Base-by-base conservation (phyloP, 1,284 basidiomycete species). In the Lentinus polychrous region DNA sequence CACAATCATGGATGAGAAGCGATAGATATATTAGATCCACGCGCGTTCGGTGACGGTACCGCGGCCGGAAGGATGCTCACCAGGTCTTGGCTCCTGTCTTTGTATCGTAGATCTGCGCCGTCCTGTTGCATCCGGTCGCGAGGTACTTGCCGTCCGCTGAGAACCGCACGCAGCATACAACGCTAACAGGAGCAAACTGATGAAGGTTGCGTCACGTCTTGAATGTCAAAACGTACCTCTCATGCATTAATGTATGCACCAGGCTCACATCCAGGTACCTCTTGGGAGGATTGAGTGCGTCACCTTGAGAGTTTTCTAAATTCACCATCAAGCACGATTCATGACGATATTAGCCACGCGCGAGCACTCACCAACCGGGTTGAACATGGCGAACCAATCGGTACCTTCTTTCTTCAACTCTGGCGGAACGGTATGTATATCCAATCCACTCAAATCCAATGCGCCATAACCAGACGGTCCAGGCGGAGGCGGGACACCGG, bases 361-460 rank as follows among this genome's bases (percentile, higher is more conserved):
- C 27, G 10, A 10, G 27, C 27, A 46, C 40, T 49, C 38, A 14
- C 41, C 45, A 34, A 88, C 86, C 12, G 90, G 86, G 64, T 93
- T 96, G 74, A 93, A 97, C 46, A 96, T 80, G 15, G 91, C 93
- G 60, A 94, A 89, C 95, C 95, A 99, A 66, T 98, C 96, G 33
- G 74, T 71, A 0, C 93, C 94, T 64, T 94, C 89, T 66, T 89
- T 91, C 66, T 80, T 81, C 46, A 73, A 56, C 50, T 82, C 77
- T 1, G 76, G 63, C 0, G 78, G 73, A 3, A 76, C 68, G 35
- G 63, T 66, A 50, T 67, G 64, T 22, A 68, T 72, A 52, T 79
- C 76, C 44, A 78, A 36, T 39, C 56, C 57, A 6, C 39, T 23
- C 37, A 64, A 48, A 45, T 63, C 61, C 7, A 60, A 50, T 14